Percentiles rank a stretch among this genome's conserved stretches.
Evolutionary conservation across 345 rosid species (phyloP).

Genomic region (Crucihimalaya himalaica): DNA sequence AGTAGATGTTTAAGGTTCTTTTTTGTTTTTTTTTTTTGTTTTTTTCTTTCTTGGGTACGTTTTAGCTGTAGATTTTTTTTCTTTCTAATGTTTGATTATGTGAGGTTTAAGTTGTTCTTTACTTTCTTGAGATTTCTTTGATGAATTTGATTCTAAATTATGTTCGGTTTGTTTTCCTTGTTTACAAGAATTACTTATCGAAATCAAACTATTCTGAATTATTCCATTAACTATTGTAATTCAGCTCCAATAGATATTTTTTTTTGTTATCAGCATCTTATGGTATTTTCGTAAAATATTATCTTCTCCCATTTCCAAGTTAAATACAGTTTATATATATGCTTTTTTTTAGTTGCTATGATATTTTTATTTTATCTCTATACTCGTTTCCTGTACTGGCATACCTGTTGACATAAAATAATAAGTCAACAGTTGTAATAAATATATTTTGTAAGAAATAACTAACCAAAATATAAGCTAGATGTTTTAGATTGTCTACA

Average conservation of each 20-base stretch:
- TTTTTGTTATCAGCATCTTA: background rate
- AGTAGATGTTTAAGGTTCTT: conserved; percentile 35
- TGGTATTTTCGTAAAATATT: background rate
- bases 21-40: background rate
- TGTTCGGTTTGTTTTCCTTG: conserved; percentile 6
- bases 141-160: conserved; percentile 18
- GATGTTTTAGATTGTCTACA: no score
- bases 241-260: background rate
- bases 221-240: background rate
- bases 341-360: no score
- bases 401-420: no score
- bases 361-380: no score
- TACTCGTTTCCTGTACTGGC: no score
- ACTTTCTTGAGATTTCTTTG: conserved; percentile 20
- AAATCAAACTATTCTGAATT: background rate
- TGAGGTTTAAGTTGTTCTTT: conserved; percentile 17
- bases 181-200: conserved; percentile 7
- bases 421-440: no score
- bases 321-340: background rate
- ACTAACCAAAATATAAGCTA: no score
- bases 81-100: conserved; percentile 28
- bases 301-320: background rate
- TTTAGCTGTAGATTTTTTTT: conserved; percentile 20
- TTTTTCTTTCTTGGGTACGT: background rate
- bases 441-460: no score